Evolutionary conservation across 768 basidiomycete species (phyloP).

Genomic region (Boletus reticuloceps): DNA sequence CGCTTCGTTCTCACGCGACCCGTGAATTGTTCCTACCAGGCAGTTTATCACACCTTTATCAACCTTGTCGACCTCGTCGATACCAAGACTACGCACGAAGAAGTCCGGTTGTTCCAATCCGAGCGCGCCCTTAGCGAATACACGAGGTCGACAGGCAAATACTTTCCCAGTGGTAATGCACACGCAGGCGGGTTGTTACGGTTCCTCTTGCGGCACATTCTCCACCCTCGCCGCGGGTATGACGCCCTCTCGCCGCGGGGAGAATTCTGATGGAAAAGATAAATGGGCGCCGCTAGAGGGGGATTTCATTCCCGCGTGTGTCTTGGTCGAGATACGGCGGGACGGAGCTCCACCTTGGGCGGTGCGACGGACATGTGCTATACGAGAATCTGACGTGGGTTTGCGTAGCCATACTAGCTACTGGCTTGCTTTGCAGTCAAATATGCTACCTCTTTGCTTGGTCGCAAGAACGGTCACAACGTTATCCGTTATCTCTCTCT

Average conservation of each 20-base stretch:
- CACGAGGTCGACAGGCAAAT: constrained; percentile 5
- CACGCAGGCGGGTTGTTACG: constrained; percentile 6
- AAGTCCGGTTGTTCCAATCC: neutral
- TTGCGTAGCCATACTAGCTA: too few species aligned
- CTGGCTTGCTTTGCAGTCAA: too few species aligned
- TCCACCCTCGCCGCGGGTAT: neutral
- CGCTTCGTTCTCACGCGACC: too few species aligned
- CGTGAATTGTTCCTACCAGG: neutral
- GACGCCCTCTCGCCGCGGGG: neutral
- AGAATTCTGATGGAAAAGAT: too few species aligned
- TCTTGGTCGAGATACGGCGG: neutral
- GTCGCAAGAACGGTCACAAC: neutral
- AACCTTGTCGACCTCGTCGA: constrained; percentile 5
- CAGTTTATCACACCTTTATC: neutral
- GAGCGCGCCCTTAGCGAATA: neutral
- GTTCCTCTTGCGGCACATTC: constrained; percentile 8
- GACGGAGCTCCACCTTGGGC: neutral
- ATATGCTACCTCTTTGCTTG: neutral
- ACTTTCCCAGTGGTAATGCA: constrained; percentile 4
- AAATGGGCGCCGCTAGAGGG: constrained; percentile 2
- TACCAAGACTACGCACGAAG: neutral
- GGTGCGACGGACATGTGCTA: too few species aligned
- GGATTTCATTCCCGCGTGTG: constrained; percentile 3
- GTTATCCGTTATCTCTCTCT: neutral
- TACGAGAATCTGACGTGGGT: too few species aligned